These are phyloP conservation scores for Tolypocladium nubicola DNA, from an alignment of 2,329 filamentous ascomycete species.

Conservation along the genomic window DNA sequence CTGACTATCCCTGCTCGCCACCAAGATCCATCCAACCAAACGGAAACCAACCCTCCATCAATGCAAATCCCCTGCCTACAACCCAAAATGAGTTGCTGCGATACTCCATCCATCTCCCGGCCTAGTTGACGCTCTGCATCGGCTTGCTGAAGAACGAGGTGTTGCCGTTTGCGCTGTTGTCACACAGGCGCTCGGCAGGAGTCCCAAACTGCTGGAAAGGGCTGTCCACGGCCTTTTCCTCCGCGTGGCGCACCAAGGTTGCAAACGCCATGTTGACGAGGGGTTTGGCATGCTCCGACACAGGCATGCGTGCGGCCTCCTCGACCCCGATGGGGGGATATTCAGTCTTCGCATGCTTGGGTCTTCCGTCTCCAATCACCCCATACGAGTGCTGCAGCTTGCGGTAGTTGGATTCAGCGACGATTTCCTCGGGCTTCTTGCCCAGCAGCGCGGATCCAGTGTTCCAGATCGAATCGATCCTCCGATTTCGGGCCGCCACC, in stretches of 20 bases:
- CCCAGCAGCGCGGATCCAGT: constrained; percentile 12
- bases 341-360: constrained; percentile 10
- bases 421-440: constrained; percentile 18
- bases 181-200: neutral
- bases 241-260: constrained; percentile 10
- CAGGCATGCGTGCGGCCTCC: constrained; percentile 26
- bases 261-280: constrained; percentile 31
- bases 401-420: constrained; percentile 19
- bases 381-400: constrained; percentile 20
- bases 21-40: constrained; percentile 3
- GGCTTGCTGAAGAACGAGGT: neutral
- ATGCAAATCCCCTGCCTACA: neutral
- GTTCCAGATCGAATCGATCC: constrained; percentile 27
- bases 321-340: constrained; percentile 21
- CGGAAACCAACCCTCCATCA: constrained; percentile 1
- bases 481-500: constrained; percentile 11
- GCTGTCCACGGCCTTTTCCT: neutral
- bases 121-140: neutral
- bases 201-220: constrained; percentile 1
- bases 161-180: neutral
- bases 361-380: constrained; percentile 25
- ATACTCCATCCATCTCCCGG: neutral
- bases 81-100: neutral
- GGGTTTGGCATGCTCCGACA: constrained; percentile 27
- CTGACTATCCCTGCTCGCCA: neutral